Percentiles rank a stretch among this genome's conserved stretches.
phyloP scores from a whole-genome alignment of 2,329 filamentous ascomycete genomes.

The Arthrobotrys pseudoclavata region DNA sequence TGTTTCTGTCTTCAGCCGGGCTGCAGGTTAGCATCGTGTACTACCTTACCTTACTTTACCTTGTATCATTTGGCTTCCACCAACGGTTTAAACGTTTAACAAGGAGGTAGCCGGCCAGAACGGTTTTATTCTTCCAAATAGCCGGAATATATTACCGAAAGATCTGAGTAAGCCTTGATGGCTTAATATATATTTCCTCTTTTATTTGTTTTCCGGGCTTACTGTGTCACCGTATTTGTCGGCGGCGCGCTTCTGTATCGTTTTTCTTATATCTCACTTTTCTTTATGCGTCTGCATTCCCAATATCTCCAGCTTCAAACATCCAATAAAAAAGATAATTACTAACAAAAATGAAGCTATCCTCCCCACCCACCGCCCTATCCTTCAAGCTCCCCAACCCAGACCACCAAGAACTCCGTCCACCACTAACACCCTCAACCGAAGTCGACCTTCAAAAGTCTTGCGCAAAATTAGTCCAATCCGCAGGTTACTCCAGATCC shows the following conservation, averaged over 20 bases:
- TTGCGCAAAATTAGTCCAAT: conserved; percentile 55
- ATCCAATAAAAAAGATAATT: neutral
- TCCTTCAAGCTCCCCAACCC: conserved; percentile 49
- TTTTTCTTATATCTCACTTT: neutral
- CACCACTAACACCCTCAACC: conserved; percentile 52
- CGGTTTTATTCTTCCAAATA: conserved; percentile 40
- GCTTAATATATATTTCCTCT: conserved; percentile 14
- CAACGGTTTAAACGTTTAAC: conserved; percentile 10
- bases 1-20: neutral
- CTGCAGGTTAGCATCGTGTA: conserved; percentile 41
- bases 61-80: conserved; percentile 15
- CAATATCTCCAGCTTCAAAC: neutral
- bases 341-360: conserved; percentile 43
- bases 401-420: conserved; percentile 43
- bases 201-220: neutral
- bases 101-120: conserved; percentile 19
- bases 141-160: conserved; percentile 20
- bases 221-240: conserved; percentile 15
- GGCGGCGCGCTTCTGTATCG: neutral
- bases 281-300: neutral
- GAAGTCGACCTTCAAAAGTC: conserved; percentile 57
- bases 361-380: conserved; percentile 47
- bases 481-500: conserved; percentile 41
- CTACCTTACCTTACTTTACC: conserved; percentile 21
- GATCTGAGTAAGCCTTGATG: conserved; percentile 40